Evolutionary conservation across 306 rosid genomes (phyloP).

Genomic region (Prosopis cineraria): DNA sequence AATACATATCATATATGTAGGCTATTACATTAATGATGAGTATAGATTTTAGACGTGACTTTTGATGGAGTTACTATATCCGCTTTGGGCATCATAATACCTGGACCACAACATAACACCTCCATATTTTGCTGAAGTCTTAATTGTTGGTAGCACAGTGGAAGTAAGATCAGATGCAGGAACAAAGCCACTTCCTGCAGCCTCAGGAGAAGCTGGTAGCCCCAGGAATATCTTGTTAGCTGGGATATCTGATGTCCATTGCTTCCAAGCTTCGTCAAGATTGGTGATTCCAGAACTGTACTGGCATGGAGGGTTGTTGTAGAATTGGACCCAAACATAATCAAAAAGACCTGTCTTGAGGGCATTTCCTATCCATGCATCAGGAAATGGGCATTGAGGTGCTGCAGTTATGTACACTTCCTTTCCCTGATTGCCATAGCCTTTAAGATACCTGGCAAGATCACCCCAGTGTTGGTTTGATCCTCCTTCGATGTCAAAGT

Average conservation of each 20-base stretch:
- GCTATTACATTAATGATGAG: neutral
- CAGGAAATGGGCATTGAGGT: slow-evolving; percentile 50
- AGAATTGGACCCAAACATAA: slow-evolving; percentile 40
- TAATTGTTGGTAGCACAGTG: slow-evolving; percentile 46
- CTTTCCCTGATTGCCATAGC: neutral
- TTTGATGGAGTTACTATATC: slow-evolving; percentile 36
- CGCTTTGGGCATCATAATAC: slow-evolving; percentile 48
- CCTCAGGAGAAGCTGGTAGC: slow-evolving; percentile 41
- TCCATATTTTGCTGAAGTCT: slow-evolving; percentile 41
- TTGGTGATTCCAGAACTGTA: slow-evolving; percentile 20
- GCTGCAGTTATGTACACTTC: slow-evolving; percentile 41
- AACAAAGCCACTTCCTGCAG: slow-evolving; percentile 43
- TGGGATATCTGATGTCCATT: slow-evolving; percentile 19
- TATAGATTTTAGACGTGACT: neutral
- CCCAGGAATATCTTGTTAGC: slow-evolving; percentile 45
- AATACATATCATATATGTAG: too few species aligned
- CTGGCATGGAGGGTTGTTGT: slow-evolving; percentile 25
- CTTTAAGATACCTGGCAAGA: neutral
- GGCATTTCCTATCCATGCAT: slow-evolving; percentile 35
- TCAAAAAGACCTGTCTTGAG: slow-evolving; percentile 32
- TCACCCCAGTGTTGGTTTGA: neutral
- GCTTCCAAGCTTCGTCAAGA: slow-evolving; percentile 26
- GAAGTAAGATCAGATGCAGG: slow-evolving; percentile 39
- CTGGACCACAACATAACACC: slow-evolving; percentile 52
- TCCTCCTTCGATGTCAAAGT: slow-evolving; percentile 25